These are phyloP conservation scores for Phytophthora agathidicida DNA, from an alignment of 352 stramenopile genomes.

Conservation along the genomic window DNA sequence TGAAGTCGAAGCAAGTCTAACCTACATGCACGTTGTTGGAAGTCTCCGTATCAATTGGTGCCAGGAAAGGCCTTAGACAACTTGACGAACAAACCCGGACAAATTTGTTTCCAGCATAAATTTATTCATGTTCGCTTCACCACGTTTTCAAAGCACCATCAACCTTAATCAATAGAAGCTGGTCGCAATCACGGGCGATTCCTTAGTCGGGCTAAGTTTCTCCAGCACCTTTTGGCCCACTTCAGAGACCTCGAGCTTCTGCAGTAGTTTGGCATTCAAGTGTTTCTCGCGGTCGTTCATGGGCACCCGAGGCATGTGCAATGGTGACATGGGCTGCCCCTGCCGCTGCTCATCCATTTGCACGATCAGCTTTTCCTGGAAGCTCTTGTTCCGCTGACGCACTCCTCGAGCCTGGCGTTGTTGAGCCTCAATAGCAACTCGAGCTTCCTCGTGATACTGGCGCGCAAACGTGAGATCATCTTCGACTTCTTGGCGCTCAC, in stretches of 20 bases:
- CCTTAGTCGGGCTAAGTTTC: conserved; percentile 66
- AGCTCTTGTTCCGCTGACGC: conserved; percentile 59
- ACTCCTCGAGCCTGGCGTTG: conserved; percentile 39
- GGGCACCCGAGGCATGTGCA: conserved; percentile 60
- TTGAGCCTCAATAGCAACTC: conserved; percentile 50
- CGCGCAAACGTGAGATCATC: conserved; percentile 67
- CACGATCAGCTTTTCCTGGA: conserved; percentile 61
- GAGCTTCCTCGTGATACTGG: conserved; percentile 53
- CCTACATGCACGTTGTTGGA: too few species aligned
- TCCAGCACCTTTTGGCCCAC: conserved; percentile 62
- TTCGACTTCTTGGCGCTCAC: conserved; percentile 59
- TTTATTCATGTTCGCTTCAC: too few species aligned
- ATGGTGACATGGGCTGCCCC: conserved; percentile 49
- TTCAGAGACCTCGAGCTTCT: conserved; percentile 67
- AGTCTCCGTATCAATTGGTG: too few species aligned
- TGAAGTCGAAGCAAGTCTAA: too few species aligned
- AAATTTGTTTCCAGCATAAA: too few species aligned
- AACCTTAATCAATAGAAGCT: conserved; percentile 52
- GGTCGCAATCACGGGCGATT: conserved; percentile 52
- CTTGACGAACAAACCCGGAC: too few species aligned
- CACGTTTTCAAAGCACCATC: not conserved
- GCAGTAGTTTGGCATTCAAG: conserved; percentile 69
- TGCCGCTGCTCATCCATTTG: conserved; percentile 71
- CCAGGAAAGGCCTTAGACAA: too few species aligned
- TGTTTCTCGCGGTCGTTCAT: conserved; percentile 73